phyloP scores from a whole-genome alignment of 257 asterid species.

The Solanum paucissectum region DNA sequence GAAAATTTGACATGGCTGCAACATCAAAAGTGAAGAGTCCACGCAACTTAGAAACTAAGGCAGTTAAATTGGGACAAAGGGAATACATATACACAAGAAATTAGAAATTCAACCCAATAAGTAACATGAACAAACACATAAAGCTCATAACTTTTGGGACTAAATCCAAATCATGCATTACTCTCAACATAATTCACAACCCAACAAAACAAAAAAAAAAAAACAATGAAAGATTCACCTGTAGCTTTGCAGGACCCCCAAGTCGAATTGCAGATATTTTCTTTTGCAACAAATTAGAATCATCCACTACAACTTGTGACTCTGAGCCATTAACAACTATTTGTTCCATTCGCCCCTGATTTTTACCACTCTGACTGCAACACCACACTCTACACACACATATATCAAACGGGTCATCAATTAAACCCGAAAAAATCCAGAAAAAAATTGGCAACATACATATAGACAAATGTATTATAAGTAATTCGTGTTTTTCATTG shows the following conservation, averaged over 20 bases:
- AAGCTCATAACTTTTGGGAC: background rate
- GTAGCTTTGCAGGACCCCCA: constrained; percentile 63
- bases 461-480: background rate
- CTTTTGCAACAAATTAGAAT: constrained; percentile 32
- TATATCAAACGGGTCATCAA: background rate
- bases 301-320: constrained; percentile 52
- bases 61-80: background rate
- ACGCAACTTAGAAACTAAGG: no score
- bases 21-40: no score
- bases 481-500: background rate
- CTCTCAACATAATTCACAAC: background rate
- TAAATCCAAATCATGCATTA: background rate
- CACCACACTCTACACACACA: constrained; percentile 7
- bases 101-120: background rate
- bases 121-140: background rate
- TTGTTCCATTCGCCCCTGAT: constrained; percentile 42
- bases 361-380: constrained; percentile 16
- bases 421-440: background rate
- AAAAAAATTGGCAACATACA: background rate
- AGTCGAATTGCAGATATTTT: constrained; percentile 50
- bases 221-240: constrained; percentile 26
- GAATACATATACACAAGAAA: background rate
- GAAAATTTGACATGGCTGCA: no score
- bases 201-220: background rate
- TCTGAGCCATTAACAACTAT: constrained; percentile 45